Evolutionary conservation across 371 early-diverging fungal genomes (phyloP).

Genomic region (Lichtheimia ramosa): DNA sequence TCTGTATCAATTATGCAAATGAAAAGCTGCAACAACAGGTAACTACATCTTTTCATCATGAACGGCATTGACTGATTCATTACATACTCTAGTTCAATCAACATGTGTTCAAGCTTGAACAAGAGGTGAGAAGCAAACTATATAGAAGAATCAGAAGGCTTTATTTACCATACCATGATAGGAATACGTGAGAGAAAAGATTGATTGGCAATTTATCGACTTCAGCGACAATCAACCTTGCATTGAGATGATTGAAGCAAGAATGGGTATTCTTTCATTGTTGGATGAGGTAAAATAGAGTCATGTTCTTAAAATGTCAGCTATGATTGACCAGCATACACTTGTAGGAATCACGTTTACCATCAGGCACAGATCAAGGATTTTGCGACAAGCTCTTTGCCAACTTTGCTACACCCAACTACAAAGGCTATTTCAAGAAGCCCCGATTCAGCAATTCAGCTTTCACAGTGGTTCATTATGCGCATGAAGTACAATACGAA

Average conservation of each 20-base stretch:
- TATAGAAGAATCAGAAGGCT: slow-evolving; percentile 38
- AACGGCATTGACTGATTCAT: background rate
- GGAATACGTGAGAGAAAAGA: slow-evolving; percentile 92
- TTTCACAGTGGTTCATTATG: slow-evolving; percentile 91
- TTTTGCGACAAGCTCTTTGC: slow-evolving; percentile 86
- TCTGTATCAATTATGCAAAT: slow-evolving; percentile 99
- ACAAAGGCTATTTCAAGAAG: slow-evolving; percentile 83
- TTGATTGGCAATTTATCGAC: slow-evolving; percentile 90
- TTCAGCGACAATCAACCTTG: slow-evolving; percentile 99
- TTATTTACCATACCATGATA: slow-evolving; percentile 1
- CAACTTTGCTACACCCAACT: slow-evolving; percentile 68
- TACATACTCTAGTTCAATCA: slow-evolving; percentile 63
- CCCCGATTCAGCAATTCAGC: slow-evolving; percentile 83
- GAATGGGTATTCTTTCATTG: slow-evolving; percentile 91
- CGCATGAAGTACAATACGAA: slow-evolving; percentile 88
- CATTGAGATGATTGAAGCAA: slow-evolving; percentile 98
- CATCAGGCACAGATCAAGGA: slow-evolving; percentile 83
- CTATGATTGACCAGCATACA: background rate
- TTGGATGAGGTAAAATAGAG: slow-evolving; percentile 82
- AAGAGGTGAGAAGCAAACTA: slow-evolving; percentile 55
- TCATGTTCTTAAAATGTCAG: background rate
- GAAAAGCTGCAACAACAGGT: slow-evolving; percentile 96
- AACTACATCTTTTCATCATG: background rate
- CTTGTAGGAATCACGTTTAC: slow-evolving; percentile 78
- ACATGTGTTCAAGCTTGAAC: slow-evolving; percentile 84